Evolutionary conservation across 352 stramenopile species (phyloP).

Genomic region (Globisporangium parvum): DNA sequence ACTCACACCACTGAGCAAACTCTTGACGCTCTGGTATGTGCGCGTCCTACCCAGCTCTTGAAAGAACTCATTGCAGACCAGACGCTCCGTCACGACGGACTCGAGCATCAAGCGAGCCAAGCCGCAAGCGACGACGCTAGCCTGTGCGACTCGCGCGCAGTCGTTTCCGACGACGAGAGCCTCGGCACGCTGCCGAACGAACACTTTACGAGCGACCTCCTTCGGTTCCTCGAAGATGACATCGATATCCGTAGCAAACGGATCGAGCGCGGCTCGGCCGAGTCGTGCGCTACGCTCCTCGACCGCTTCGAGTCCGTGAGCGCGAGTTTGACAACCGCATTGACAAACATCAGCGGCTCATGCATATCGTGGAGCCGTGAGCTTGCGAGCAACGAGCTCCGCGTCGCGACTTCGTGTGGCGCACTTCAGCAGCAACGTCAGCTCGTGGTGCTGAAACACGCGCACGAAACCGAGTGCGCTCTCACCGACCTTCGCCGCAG

Average conservation of each 20-base stretch:
- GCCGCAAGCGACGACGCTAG: not conserved
- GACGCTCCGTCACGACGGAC: not conserved
- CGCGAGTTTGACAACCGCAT: slow-evolving; percentile 2
- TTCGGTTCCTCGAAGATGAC: slow-evolving; percentile 9
- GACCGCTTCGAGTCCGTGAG: not conserved
- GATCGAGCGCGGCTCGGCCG: not conserved
- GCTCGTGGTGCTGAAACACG: slow-evolving; percentile 15
- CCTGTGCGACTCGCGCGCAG: not conserved
- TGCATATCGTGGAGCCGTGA: slow-evolving; percentile 18
- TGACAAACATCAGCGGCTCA: slow-evolving; percentile 18
- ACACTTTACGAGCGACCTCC: slow-evolving; percentile 9
- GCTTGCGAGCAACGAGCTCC: slow-evolving; percentile 14
- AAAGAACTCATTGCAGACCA: not conserved
- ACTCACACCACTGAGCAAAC: not conserved
- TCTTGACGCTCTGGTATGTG: not conserved
- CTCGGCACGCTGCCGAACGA: not conserved
- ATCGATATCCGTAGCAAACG: not conserved
- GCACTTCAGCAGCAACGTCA: slow-evolving; percentile 20
- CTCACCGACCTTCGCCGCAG: not conserved
- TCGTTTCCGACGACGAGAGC: slow-evolving; percentile 1
- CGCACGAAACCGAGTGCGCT: slow-evolving; percentile 11
- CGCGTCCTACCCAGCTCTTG: not conserved
- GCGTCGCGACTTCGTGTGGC: slow-evolving; percentile 12
- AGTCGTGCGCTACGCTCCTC: not conserved
- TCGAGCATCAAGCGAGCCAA: not conserved